Evolutionary conservation across 2,329 filamentous ascomycete genomes (phyloP).

Genomic region (Elsinoe perseae): DNA sequence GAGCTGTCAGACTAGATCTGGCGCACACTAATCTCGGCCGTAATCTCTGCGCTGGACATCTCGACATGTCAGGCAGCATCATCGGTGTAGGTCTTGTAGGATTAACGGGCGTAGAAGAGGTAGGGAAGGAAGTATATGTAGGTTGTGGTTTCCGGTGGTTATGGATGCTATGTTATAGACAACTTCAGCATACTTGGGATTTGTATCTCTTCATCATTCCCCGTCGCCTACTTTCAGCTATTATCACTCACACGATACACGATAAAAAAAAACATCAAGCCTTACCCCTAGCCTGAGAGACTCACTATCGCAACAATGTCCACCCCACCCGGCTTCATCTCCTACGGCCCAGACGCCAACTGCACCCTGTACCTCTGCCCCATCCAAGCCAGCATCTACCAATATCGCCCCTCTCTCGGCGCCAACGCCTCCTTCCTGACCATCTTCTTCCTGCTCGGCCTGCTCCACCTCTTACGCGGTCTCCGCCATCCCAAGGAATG

Average conservation of each 20-base stretch:
- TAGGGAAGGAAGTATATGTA: not conserved
- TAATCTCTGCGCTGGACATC: not conserved
- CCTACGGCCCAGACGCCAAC: constrained; percentile 14
- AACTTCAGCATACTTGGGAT: not conserved
- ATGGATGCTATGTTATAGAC: not conserved
- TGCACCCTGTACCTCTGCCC: constrained; percentile 14
- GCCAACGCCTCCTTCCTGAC: constrained; percentile 48
- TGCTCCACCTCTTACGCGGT: constrained; percentile 36
- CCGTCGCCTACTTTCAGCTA: not conserved
- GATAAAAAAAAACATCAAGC: too few species aligned
- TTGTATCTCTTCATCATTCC: not conserved
- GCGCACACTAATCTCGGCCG: not conserved
- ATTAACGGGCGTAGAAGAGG: not conserved
- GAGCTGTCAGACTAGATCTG: not conserved
- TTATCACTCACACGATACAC: too few species aligned
- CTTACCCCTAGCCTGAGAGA: not conserved
- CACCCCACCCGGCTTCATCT: constrained; percentile 1
- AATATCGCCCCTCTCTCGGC: constrained; percentile 47
- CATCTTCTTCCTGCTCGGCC: constrained; percentile 43
- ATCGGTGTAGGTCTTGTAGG: not conserved
- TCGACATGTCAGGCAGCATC: not conserved
- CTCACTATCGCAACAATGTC: not conserved
- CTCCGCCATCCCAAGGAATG: constrained; percentile 40
- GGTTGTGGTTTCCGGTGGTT: not conserved
- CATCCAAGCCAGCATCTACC: constrained; percentile 30